Base-by-base conservation (phyloP, 139 green algal species). In the Raphidocelis subcapitata region DNA sequence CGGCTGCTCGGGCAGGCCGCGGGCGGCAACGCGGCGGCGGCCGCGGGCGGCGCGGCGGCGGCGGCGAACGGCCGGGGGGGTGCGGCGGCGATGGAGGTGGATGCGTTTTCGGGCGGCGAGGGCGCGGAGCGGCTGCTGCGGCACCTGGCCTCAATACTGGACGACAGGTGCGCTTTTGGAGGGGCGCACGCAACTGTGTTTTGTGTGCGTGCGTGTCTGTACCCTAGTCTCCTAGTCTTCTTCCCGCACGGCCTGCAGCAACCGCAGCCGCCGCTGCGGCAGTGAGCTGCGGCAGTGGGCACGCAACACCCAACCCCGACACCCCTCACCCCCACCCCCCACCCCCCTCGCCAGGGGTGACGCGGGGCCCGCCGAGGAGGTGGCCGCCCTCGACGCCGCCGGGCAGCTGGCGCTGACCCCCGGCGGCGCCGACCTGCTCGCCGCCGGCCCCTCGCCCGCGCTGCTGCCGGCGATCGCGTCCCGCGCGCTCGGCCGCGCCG, bases 111-210 rank as follows among this genome's bases (percentile, higher is more conserved):
- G 44, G 51, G 15, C 12, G 55, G 56, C 15, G 51, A 32, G 33
- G 77, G 65, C 24, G 70, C 70, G 24, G 54, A 47, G 32, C 54
- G 47, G 31, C 70, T 76, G 71, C 65, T 82, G 66, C 31, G 37
- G 18, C 65, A 61, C 18, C 70, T 82, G 33, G 49, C 44, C 1
- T 31, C 24, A 18, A 65, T 79, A 23, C 51, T 82, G 24, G 77
- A 82, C 41, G 77, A 82, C 23, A 75, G 65, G 76, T 77, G 57
- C 26, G 62, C 24, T 67, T 56, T 4, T 59, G 44, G n/a, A 44
- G 56, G 55, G 46, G 56, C 29, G 23, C 56, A 59, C 69, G 64
- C 54, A 32, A 29, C 61, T 69, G 62, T 73, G 36, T n/a, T 2
- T 23, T 36, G 44, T 52, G 49, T 59, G 56, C 18, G 37, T 52